phyloP scores from a whole-genome alignment of 306 rosid genomes.

The Dalbergia cultrata region DNA sequence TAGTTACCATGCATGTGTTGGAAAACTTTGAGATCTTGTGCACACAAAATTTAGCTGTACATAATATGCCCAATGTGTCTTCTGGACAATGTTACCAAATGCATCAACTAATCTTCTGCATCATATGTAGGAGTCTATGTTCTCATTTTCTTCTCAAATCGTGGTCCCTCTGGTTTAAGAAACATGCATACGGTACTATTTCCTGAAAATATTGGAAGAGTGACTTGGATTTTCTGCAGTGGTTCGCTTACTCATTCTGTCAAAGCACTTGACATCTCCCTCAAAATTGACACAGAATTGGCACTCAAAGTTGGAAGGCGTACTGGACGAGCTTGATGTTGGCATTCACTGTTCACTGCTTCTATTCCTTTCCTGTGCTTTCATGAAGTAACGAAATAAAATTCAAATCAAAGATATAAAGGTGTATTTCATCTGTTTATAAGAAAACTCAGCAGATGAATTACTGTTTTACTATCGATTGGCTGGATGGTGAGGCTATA shows the following conservation, averaged over 20 bases:
- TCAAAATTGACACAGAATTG: conserved; percentile 92
- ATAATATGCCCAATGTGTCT: not conserved
- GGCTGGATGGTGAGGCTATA: conserved; percentile 12
- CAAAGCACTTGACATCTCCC: conserved; percentile 93
- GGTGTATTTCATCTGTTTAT: not conserved
- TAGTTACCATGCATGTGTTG: not conserved
- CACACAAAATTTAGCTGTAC: not conserved
- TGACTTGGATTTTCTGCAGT: conserved; percentile 57
- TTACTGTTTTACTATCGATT: no score
- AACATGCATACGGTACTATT: not conserved
- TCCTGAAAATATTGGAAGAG: conserved; percentile 2
- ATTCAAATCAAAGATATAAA: conserved; percentile 6
- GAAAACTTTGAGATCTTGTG: not conserved
- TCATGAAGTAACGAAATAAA: conserved; percentile 8
- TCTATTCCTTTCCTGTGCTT: not conserved
- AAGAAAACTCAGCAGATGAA: no score
- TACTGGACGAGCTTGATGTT: conserved; percentile 79
- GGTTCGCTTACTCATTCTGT: conserved; percentile 96
- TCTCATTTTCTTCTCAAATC: not conserved
- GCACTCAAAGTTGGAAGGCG: conserved; percentile 94
- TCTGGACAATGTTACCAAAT: not conserved
- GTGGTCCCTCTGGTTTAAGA: not conserved
- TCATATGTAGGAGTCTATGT: not conserved
- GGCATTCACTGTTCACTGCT: not conserved
- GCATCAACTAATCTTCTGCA: not conserved